phyloP scores from a whole-genome alignment of 352 stramenopile species.

The Pythium guiyangense region DNA sequence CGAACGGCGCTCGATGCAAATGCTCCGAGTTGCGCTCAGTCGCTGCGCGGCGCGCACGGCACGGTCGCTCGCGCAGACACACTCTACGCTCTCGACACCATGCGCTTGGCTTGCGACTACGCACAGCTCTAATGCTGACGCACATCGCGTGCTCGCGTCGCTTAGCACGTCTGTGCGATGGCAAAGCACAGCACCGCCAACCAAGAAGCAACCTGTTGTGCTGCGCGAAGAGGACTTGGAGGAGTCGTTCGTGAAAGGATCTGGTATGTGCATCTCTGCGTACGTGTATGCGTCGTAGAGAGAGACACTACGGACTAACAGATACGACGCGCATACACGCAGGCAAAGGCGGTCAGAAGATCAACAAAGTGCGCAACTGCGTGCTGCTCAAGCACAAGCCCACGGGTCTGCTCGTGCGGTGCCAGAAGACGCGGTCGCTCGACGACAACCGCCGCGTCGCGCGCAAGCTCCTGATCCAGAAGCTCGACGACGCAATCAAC shows the following conservation, averaged over 20 bases:
- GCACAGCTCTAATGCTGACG: background rate
- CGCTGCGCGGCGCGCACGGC: background rate
- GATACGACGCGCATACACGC: background rate
- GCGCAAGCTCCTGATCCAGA: constrained; percentile 63
- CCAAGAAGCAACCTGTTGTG: constrained; percentile 19
- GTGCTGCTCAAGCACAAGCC: constrained; percentile 83
- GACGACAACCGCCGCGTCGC: constrained; percentile 75
- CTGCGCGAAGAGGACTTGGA: constrained; percentile 64
- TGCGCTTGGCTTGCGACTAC: background rate
- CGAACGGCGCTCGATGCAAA: background rate
- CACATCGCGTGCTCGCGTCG: background rate
- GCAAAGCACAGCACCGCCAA: background rate
- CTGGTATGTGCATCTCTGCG: constrained; percentile 24
- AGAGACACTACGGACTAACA: background rate
- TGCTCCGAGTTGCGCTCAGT: background rate
- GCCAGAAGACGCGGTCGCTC: constrained; percentile 77
- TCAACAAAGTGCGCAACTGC: constrained; percentile 90
- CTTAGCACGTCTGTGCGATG: background rate
- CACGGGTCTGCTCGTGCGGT: constrained; percentile 71
- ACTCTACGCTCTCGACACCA: too few species aligned
- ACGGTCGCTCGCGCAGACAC: background rate
- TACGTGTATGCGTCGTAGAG: background rate
- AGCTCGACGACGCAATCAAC: constrained; percentile 75
- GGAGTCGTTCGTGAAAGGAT: constrained; percentile 86
- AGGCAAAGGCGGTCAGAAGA: constrained; percentile 88